phyloP scores from a whole-genome alignment of 2,329 filamentous ascomycete genomes.

The Fusarium multiceps region DNA sequence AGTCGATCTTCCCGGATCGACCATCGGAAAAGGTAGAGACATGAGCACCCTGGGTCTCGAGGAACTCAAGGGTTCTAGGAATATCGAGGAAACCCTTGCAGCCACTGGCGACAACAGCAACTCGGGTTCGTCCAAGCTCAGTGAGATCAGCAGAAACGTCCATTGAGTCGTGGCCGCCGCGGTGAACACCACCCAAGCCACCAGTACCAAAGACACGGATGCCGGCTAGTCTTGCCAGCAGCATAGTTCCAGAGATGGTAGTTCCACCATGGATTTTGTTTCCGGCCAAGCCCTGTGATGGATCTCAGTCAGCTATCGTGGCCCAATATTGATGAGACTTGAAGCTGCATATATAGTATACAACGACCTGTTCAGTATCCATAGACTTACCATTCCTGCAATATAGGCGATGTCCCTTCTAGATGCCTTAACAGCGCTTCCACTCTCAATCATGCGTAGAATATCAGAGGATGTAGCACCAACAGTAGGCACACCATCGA shows the following conservation, averaged over 20 bases:
- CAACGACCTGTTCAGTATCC: background rate
- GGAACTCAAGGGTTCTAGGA: conserved; percentile 82
- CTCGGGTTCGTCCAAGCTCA: conserved; percentile 88
- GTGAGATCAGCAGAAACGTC: conserved; percentile 96
- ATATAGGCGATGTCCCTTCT: conserved; percentile 87
- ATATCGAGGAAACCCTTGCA: conserved; percentile 98
- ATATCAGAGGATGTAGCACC: conserved; percentile 81
- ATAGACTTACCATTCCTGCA: conserved; percentile 73
- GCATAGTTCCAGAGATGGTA: conserved; percentile 92
- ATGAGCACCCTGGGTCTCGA: conserved; percentile 78
- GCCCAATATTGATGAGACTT: background rate
- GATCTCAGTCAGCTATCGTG: conserved; percentile 18
- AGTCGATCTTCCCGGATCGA: conserved; percentile 76
- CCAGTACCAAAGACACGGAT: conserved; percentile 96
- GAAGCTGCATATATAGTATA: background rate
- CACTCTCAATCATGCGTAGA: conserved; percentile 73
- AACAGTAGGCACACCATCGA: conserved; percentile 84
- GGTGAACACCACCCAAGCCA: conserved; percentile 92
- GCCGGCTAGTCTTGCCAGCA: conserved; percentile 85
- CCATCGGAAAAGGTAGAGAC: conserved; percentile 93
- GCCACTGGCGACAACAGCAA: conserved; percentile 89
- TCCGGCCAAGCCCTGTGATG: conserved; percentile 49
- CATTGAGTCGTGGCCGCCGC: conserved; percentile 86
- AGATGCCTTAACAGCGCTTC: conserved; percentile 83
- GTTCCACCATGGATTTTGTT: conserved; percentile 86